Evolutionary conservation across 495 filamentous ascomycete genomes (phyloP).

Genomic region (Podospora bellae-mahoneyi): DNA sequence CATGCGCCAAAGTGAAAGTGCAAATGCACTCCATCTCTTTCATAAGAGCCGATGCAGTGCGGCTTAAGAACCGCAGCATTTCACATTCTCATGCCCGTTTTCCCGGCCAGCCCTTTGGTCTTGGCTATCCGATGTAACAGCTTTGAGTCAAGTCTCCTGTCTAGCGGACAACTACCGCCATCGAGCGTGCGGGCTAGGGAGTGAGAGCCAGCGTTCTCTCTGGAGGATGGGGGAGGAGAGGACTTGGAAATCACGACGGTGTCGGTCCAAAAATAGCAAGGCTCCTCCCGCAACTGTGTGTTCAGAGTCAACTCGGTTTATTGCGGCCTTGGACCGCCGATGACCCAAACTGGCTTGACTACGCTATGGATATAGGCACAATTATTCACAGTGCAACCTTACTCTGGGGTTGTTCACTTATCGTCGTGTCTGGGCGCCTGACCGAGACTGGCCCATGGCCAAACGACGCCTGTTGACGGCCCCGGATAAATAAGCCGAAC

Average conservation of each 20-base stretch:
- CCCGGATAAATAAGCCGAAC: constrained; percentile 37
- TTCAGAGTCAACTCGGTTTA: constrained; percentile 25
- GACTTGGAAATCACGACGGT: constrained; percentile 15
- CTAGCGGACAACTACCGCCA: constrained; percentile 19
- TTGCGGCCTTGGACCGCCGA: constrained; percentile 32
- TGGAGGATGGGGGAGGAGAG: constrained; percentile 6
- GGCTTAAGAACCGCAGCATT: background rate
- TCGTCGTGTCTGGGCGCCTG: constrained; percentile 19
- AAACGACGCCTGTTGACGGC: constrained; percentile 13
- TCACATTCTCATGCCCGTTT: background rate
- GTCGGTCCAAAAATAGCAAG: constrained; percentile 35
- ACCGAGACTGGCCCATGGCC: constrained; percentile 19
- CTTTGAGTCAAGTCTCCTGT: constrained; percentile 10
- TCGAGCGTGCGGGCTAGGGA: constrained; percentile 12
- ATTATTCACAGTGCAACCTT: constrained; percentile 30
- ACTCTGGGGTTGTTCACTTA: constrained; percentile 18
- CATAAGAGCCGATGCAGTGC: background rate
- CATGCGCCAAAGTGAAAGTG: background rate
- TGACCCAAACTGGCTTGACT: constrained; percentile 23
- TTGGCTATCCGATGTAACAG: constrained; percentile 23
- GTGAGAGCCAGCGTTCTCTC: constrained; percentile 21
- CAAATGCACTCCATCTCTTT: background rate
- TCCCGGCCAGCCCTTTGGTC: constrained; percentile 7
- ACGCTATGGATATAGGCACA: constrained; percentile 29
- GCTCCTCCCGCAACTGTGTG: background rate